Percentiles rank a stretch among this genome's conserved stretches.
Evolutionary conservation across 345 rosid species (phyloP).

Genomic region (Eucalyptus virginea): DNA sequence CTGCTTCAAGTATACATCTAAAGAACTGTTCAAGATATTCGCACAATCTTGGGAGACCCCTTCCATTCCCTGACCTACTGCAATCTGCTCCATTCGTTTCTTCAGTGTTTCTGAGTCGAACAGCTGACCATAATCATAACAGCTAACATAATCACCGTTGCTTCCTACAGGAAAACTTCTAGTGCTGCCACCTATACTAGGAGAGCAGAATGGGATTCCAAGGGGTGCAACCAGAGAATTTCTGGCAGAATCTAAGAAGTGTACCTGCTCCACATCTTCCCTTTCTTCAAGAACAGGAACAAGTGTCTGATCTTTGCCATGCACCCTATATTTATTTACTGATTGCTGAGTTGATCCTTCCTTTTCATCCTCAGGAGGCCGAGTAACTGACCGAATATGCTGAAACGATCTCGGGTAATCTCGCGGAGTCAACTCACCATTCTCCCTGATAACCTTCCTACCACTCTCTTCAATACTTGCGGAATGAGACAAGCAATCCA

Average conservation of each 20-base stretch:
- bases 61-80: background rate
- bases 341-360: conserved; percentile 26
- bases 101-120: background rate
- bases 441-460: conserved; percentile 25
- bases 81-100: background rate
- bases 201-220: conserved; percentile 22
- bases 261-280: background rate
- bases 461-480: conserved; percentile 31
- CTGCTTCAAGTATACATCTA: conserved; percentile 2
- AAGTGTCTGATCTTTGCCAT: conserved; percentile 23
- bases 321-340: conserved; percentile 13
- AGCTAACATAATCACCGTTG: background rate
- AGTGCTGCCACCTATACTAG: conserved; percentile 17
- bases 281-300: background rate
- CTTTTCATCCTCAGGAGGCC: conserved; percentile 35
- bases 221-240: background rate
- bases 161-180: background rate
- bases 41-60: conserved; percentile 13
- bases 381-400: conserved; percentile 34
- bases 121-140: background rate
- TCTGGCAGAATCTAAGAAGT: background rate
- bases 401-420: conserved; percentile 46
- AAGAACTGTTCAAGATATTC: background rate
- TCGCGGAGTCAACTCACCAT: conserved; percentile 50
- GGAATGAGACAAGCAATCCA: conserved; percentile 16